Evolutionary conservation across 352 stramenopile genomes (phyloP), one percentile per base, ranked within the genome.

Genomic region (Globisporangium ultimum): DNA sequence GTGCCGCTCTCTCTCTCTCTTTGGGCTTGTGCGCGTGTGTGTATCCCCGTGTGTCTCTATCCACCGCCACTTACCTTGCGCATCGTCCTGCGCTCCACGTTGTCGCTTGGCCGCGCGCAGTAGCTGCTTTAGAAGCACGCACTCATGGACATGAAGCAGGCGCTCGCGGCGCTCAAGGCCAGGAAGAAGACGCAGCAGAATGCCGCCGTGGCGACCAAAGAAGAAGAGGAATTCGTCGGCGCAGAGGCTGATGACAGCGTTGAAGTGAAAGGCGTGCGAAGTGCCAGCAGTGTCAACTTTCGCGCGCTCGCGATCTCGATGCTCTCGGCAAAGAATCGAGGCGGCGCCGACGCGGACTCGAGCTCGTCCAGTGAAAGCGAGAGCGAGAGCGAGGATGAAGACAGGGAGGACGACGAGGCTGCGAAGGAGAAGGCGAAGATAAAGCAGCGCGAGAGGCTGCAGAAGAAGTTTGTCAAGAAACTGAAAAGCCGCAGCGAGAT

Each of bases 391-490:
- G 22, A 28, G 20, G 48, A 54, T 18, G 36, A 42, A 3, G 32
- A 36, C 15, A n/a, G 24, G 6, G 3, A 42, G 8, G 34, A 61
- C 7, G 34, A 20, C 9, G 34, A 38, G 12, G 54, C 28, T 6
- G 52, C 43, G 12, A 55, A 58, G 14, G 40, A 51, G 28, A 49
- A 55, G 38, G 41, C 43, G 22, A 58, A 43, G 17, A 24, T 13
- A 2, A 40, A 46, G 24, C 36, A 55, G 38, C 53, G 52, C 17
- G 32, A 43, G 45, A 65, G 54, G 38, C 52, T 56, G 21, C 28
- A 48, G 45, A 50, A 52, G 51, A 62, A 62, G n/a, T 65, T 65
- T 36, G 45, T 42, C 28, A 52, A 46, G 22, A 65, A 65, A 53
- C 52, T 65, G 34, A 36, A 48, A 53, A 65, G 45, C 59, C 59